A percentile compares a stretch with the other conserved stretches of the same genome.
phyloP scores from a whole-genome alignment of 495 filamentous ascomycete species.

The Aspergillus diversus region DNA sequence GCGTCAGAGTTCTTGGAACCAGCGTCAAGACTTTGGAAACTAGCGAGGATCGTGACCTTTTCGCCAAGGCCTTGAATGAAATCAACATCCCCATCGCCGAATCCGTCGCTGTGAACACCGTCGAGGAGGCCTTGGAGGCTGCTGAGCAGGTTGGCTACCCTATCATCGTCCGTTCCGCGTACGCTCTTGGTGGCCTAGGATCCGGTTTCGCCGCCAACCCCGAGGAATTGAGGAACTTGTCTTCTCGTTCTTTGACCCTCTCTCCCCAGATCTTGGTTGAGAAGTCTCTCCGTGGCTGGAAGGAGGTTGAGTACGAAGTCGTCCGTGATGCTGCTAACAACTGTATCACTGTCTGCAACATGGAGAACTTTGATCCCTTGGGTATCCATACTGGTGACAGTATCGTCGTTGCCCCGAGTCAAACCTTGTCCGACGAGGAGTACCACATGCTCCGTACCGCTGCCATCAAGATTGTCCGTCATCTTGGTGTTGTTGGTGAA shows the following conservation, averaged over 20 bases:
- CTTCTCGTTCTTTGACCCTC: conserved; percentile 90
- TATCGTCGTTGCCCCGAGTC: conserved; percentile 93
- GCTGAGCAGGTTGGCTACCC: conserved; percentile 89
- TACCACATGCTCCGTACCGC: conserved; percentile 98
- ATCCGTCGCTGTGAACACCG: conserved; percentile 85
- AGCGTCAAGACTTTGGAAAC: conserved; percentile 92
- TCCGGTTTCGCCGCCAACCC: conserved; percentile 96
- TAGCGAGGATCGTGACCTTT: conserved; percentile 94
- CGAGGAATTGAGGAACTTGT: conserved; percentile 89
- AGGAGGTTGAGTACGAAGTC: conserved; percentile 97
- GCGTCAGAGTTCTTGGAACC: conserved; percentile 92
- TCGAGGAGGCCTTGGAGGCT: conserved; percentile 88
- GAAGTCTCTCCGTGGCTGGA: conserved; percentile 99
- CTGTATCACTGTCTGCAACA: conserved; percentile 99
- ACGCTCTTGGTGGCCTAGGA: conserved; percentile 91
- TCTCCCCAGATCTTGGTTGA: conserved; percentile 96
- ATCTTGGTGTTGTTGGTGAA: conserved; percentile 94
- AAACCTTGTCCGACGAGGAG: conserved; percentile 95
- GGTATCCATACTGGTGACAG: conserved; percentile 97
- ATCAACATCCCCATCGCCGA: conserved; percentile 97
- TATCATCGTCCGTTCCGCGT: conserved; percentile 95
- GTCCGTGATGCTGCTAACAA: conserved; percentile 93
- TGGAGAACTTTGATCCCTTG: conserved; percentile 98
- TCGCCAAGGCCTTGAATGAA: conserved; percentile 87
- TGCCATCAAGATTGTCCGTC: conserved; percentile 93